Percentiles rank a stretch among this genome's conserved stretches.
Evolutionary conservation across 768 basidiomycete genomes (phyloP).

Genomic region (Tylopilus felleus): DNA sequence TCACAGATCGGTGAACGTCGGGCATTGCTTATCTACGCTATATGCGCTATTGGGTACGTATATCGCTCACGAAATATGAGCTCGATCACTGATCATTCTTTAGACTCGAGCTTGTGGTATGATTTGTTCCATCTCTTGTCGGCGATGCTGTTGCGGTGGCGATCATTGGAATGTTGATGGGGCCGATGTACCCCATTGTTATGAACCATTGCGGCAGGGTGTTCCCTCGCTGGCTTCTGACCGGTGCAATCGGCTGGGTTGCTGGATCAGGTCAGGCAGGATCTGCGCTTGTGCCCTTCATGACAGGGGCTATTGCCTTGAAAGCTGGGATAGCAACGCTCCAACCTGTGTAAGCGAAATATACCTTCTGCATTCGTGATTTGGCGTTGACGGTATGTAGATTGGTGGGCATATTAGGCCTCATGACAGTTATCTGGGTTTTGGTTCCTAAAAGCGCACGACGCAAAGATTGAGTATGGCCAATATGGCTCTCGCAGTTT

Average conservation of each 20-base stretch:
- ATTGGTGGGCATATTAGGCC: conserved; percentile 35
- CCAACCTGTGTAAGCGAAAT: neutral
- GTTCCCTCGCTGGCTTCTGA: conserved; percentile 35
- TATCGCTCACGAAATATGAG: neutral
- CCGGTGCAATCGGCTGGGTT: conserved; percentile 47
- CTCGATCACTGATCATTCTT: neutral
- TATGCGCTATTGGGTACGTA: conserved; percentile 29
- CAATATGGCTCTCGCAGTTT: neutral
- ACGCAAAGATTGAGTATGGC: conserved; percentile 2
- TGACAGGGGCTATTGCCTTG: conserved; percentile 36
- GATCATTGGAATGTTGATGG: conserved; percentile 45
- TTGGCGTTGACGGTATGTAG: neutral
- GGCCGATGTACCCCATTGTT: conserved; percentile 67
- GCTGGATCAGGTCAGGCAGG: conserved; percentile 44
- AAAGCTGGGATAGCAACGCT: neutral
- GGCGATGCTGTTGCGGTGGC: conserved; percentile 63
- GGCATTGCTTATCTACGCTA: conserved; percentile 28
- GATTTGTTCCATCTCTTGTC: conserved; percentile 55
- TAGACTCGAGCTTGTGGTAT: conserved; percentile 55
- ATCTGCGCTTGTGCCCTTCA: conserved; percentile 44
- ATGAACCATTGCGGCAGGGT: conserved; percentile 35
- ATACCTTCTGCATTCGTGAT: neutral
- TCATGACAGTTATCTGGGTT: conserved; percentile 40
- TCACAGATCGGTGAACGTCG: conserved; percentile 31
- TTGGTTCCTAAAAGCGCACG: conserved; percentile 31